A percentile compares a stretch with the other conserved stretches of the same genome.
phyloP scores from a whole-genome alignment of 2,329 filamentous ascomycete genomes.

The Chaetomium globosum region DNA sequence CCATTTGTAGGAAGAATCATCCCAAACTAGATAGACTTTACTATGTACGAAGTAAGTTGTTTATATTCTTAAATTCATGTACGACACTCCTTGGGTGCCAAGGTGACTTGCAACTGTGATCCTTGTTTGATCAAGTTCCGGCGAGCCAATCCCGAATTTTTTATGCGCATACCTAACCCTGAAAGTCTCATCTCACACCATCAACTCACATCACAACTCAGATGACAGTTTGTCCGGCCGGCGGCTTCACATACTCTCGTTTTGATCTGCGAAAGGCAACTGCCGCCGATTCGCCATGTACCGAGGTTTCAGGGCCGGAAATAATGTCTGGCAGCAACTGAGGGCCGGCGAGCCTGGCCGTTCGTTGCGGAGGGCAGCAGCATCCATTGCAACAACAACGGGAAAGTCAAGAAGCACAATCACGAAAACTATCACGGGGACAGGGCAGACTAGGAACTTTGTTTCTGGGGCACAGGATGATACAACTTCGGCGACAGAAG shows the following conservation, averaged over 20 bases:
- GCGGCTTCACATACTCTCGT: background rate
- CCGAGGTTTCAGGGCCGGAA: slow-evolving; percentile 19
- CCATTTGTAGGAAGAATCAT: background rate
- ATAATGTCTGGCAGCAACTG: slow-evolving; percentile 14
- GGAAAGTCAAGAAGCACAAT: background rate
- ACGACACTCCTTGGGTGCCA: background rate
- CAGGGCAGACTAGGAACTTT: background rate
- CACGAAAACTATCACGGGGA: background rate
- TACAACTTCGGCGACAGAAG: background rate
- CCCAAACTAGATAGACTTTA: background rate
- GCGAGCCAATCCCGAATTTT: background rate
- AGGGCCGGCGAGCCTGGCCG: background rate
- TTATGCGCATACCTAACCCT: background rate
- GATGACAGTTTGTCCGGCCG: background rate
- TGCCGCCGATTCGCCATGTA: slow-evolving; percentile 15
- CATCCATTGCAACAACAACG: background rate
- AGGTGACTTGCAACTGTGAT: background rate
- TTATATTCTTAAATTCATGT: background rate
- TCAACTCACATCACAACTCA: background rate
- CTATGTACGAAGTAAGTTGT: background rate
- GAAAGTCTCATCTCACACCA: slow-evolving; percentile 1
- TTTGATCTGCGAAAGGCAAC: background rate
- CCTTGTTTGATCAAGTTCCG: background rate
- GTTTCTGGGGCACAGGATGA: background rate
- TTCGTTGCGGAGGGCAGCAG: background rate